phyloP scores from a whole-genome alignment of 805 yeast species.

The Nakazawaea siamensis region DNA sequence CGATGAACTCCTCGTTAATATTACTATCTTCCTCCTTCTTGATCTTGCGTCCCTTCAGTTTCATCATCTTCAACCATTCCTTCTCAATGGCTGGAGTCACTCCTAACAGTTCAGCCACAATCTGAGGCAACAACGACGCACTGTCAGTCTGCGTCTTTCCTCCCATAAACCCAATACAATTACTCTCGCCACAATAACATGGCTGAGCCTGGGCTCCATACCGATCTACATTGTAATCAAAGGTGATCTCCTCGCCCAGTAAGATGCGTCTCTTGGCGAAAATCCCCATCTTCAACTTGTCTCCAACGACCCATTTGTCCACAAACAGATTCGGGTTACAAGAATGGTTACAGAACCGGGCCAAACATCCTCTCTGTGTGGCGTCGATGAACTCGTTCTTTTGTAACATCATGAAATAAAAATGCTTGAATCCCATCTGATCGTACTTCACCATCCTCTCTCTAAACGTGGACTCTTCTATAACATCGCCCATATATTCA shows the following conservation, averaged over 20 bases:
- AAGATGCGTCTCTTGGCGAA: conserved; percentile 71
- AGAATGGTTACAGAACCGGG: conserved; percentile 90
- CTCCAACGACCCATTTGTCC: conserved; percentile 95
- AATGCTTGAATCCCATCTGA: conserved; percentile 60
- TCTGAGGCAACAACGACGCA: conserved; percentile 75
- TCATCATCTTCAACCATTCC: conserved; percentile 59
- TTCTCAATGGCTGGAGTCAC: conserved; percentile 61
- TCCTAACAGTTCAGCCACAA: conserved; percentile 79
- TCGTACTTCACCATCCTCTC: conserved; percentile 71
- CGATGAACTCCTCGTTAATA: conserved; percentile 59
- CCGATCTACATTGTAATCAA: conserved; percentile 90
- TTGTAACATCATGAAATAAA: conserved; percentile 93
- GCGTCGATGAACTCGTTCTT: conserved; percentile 94
- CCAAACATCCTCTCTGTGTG: conserved; percentile 78
- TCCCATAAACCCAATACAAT: conserved; percentile 90
- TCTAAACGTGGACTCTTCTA: conserved; percentile 71
- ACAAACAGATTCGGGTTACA: conserved; percentile 93
- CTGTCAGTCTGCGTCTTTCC: conserved; percentile 97
- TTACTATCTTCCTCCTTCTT: conserved; percentile 46
- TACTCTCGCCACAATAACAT: conserved; percentile 89
- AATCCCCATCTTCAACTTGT: conserved; percentile 87
- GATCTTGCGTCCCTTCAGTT: conserved; percentile 34
- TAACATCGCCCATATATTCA: conserved; percentile 93
- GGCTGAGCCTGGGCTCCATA: conserved; percentile 93
- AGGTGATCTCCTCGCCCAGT: conserved; percentile 84